These are phyloP conservation scores for Cucurbita ficifolia DNA, from an alignment of 306 rosid species.

Conservation along the genomic window DNA sequence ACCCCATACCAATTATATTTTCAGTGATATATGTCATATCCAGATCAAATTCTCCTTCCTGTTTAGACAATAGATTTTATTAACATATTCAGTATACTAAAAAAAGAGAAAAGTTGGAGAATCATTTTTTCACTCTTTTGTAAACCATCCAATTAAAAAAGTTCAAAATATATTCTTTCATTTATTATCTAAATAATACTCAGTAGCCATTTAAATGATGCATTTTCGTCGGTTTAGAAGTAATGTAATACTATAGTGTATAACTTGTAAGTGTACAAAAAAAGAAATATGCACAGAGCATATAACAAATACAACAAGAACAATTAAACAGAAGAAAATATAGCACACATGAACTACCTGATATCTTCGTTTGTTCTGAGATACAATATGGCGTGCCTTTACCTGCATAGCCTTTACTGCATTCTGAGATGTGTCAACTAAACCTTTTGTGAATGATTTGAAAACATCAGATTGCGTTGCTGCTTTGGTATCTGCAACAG, in stretches of 20 bases:
- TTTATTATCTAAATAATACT: background rate
- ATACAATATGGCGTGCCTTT: slow-evolving; percentile 85
- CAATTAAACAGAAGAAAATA: slow-evolving; percentile 7
- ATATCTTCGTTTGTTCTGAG: slow-evolving; percentile 86
- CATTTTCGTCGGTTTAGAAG: background rate
- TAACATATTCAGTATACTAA: background rate
- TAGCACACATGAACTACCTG: slow-evolving; percentile 33
- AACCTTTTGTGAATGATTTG: slow-evolving; percentile 58
- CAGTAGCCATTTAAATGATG: background rate
- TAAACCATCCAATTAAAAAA: background rate
- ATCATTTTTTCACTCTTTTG: background rate
- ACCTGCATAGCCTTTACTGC: slow-evolving; percentile 89
- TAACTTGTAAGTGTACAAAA: background rate
- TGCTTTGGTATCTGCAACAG: slow-evolving; percentile 15
- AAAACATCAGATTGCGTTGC: slow-evolving; percentile 34
- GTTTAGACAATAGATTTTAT: slow-evolving; percentile 1
- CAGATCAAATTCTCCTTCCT: slow-evolving; percentile 89
- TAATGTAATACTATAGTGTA: background rate
- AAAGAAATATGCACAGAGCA: background rate
- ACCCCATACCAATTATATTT: slow-evolving; percentile 87
- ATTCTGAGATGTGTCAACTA: slow-evolving; percentile 54
- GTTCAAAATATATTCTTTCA: background rate
- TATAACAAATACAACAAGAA: background rate
- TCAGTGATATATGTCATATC: slow-evolving; percentile 86
- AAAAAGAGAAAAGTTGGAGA: background rate